Evolutionary conservation across 2,329 filamentous ascomycete genomes (phyloP).

Genomic region (Cercospora sp.): DNA sequence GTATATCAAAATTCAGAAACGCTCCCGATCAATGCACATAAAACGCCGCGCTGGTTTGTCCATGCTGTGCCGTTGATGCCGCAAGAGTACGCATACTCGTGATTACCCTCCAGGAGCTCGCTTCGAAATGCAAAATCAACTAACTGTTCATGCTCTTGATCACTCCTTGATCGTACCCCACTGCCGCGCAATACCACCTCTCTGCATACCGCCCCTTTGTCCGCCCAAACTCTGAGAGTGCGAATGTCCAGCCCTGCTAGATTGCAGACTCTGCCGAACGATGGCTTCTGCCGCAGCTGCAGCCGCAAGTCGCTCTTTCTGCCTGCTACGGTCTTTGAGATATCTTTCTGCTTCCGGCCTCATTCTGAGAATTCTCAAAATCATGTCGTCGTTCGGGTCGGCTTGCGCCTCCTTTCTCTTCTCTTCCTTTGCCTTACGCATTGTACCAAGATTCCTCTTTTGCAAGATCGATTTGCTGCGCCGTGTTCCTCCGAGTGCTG

Average conservation of each 20-base stretch:
- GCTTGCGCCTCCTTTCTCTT: slow-evolving; percentile 94
- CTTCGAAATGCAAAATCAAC: background rate
- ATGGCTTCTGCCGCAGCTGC: slow-evolving; percentile 91
- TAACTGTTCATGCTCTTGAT: background rate
- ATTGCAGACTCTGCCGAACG: slow-evolving; percentile 82
- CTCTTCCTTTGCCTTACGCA: slow-evolving; percentile 93
- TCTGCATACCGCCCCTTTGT: slow-evolving; percentile 14
- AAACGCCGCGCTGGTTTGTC: slow-evolving; percentile 4
- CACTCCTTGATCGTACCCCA: slow-evolving; percentile 30
- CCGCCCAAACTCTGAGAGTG: slow-evolving; percentile 23
- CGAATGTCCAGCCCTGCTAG: slow-evolving; percentile 33
- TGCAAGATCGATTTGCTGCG: slow-evolving; percentile 73
- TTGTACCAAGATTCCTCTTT: slow-evolving; percentile 89
- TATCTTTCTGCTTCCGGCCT: slow-evolving; percentile 84
- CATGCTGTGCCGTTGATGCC: slow-evolving; percentile 10
- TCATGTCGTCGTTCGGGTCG: slow-evolving; percentile 97
- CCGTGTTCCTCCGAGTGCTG: slow-evolving; percentile 58
- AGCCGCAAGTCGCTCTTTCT: slow-evolving; percentile 90
- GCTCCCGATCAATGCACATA: background rate
- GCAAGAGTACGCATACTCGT: background rate
- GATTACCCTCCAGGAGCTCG: background rate
- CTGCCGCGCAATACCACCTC: slow-evolving; percentile 19
- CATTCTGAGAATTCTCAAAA: slow-evolving; percentile 91
- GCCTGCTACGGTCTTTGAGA: slow-evolving; percentile 83
- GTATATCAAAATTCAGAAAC: slow-evolving; percentile 3